Evolutionary conservation across 75 land plant species (phyloP), one percentile per base, ranked within the genome.

Genomic region (Cunninghamia lanceolata): DNA sequence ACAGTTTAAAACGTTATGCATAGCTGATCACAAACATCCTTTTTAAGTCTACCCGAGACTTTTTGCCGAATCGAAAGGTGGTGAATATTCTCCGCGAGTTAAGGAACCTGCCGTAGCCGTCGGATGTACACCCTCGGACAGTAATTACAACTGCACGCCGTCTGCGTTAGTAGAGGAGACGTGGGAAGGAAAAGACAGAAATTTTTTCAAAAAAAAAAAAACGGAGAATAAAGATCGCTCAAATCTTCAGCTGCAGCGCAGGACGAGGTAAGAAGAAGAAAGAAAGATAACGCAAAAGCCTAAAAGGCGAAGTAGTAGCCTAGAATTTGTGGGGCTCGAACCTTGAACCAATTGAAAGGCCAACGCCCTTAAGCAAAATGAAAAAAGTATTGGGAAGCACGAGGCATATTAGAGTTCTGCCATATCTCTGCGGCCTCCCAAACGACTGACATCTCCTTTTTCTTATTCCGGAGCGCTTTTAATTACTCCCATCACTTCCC

Each of bases 51-150:
- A 63, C 68, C 68, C 68, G 6, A 21, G 68, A 25, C 68, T 63
- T 63, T 63, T 63, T 25, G 68, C 28, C 68, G n/a, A 63, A 40
- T 40, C 46, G 28, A 25, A 83, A 83, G 63, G 84, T 50, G 63
- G 50, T 52, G 63, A 50, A 83, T 83, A 83, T 83, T 50, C 63
- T 53, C 63, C 66, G 36, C 28, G 39, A 71, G 10, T 71, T 71
- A 71, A 71, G 75, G 35, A 71, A 28, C 39, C 83, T 30, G 11
- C 56, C 16, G 63, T 32, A 39, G 63, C 84, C 63, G 84, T 53
- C 54, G 63, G 66, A 50, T 35, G 63, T 80, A 40, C 82, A 45
- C 52, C 52, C 1, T 11, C 82, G 45, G 13, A n/a, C 47, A n/a
- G n/a, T 25, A 40, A 36, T 5, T 38, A 7, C 25, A 77, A 77